Base-by-base conservation (phyloP, 805 yeast species). In the Candida nonsorbophila region DNA sequence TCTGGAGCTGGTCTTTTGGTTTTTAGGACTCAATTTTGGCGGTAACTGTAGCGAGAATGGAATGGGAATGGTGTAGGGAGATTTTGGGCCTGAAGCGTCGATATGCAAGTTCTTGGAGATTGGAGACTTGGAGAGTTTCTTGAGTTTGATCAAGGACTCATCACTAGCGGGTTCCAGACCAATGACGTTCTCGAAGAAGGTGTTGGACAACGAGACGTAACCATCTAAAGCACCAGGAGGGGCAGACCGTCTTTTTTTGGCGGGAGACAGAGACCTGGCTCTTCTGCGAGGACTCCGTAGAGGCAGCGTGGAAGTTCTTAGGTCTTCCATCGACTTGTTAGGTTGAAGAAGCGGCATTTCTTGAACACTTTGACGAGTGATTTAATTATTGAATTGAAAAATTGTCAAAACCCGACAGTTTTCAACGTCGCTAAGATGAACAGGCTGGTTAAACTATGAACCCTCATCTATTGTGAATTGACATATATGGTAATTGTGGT, bases 11-110 rank as follows among this genome's bases (percentile, higher is more conserved):
- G 17, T 19, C 10, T 11, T n/a, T n/a, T 39, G 38, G 32, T 55
- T 55, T 11, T 43, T 45, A 5, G 53, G 51, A 25, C 62, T 52
- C 23, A 64, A 42, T 29, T 55, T 60, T 4, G 71, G 71, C 2
- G 71, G 71, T 25, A 64, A 38, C 19, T 51, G 49, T 22, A 65
- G 40, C 5, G 63, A 54, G 38, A 64, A 63, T 3, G 71, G 71
- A 22, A 65, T 59, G 2, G 71, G 70, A 22, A 63, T 62, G 5
- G 53, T 55, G 32, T 63, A 53, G 25, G 51, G 46, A 25, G 40
- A 44, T 10, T 38, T 25, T 5, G 42, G 45, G n/a, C 39, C 30
- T 13, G 47, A 38, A 14, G 48, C 29, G 27, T 47, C 40, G 17
- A 64, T 52, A 40, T 64, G 70, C 16, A 65, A 44, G 20, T 51